Base-by-base conservation (phyloP, 2,329 filamentous ascomycete species). In the Colletotrichum siamense region DNA sequence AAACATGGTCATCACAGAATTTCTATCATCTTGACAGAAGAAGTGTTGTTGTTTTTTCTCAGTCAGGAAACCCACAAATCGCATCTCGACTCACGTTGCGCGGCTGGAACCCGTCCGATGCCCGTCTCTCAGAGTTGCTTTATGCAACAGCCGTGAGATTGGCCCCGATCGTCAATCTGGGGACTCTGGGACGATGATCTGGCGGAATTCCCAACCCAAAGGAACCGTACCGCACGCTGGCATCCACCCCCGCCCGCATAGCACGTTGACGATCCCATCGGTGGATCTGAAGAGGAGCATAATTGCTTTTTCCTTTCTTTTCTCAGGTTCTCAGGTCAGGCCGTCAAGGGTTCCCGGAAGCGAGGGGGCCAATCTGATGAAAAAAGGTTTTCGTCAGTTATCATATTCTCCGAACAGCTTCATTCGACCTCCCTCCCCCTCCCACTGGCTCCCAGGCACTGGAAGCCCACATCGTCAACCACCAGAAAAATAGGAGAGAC, bases 291-390 rank as follows among this genome's bases (percentile, higher is more conserved):
- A 34, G 57, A 34, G 61, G n/a, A 36, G 28, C 13, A 57, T 70
- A 26, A n/a, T 70, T 75, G 44, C 65, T 77, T 77, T 70, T 76
- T 71, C 22, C 74, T 66, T 52, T 52, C 44, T 52, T 52, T 52
- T 22, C 44, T 52, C 44, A 22, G 44, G 44, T 52, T 32, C 16
- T 15, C 28, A 9, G 32, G 22, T 6, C 28, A 36, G 57, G 13
- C 6, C 15, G 24, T 52, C 67, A 62, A 44, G 71, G 65, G 32
- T 61, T 3, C 12, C 57, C 15, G 30, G 52, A 74, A 62, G 61
- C 49, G 26, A 62, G 13, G n/a, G 26, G 69, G 62, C 55, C 34
- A 67, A 63, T 34, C 36, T 39, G 66, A 30, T 77, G 32, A 52
- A 68, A 26, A 52, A 52, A 22, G 49, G 18, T 36, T 63, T 73